Evolutionary conservation across 345 rosid genomes (phyloP).

Genomic region (Cardamine occulta): DNA sequence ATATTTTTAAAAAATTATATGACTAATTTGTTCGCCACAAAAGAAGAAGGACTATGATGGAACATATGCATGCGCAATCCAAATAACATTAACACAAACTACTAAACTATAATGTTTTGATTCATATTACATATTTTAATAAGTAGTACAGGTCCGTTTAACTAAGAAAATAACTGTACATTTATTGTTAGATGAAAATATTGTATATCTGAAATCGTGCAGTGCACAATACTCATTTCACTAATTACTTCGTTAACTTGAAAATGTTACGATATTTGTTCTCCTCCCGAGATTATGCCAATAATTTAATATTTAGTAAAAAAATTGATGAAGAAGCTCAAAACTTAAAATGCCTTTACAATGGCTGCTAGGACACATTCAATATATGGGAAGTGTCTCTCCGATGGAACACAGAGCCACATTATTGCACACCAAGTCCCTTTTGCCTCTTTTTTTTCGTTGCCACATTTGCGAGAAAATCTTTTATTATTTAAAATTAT

Average conservation of each 20-base stretch:
- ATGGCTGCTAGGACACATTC: conserved; percentile 31
- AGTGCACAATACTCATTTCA: background rate
- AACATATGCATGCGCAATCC: background rate
- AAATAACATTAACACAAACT: background rate
- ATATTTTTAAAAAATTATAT: too few relatives aligned
- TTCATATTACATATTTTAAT: too few relatives aligned
- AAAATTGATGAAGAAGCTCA: conserved; percentile 12
- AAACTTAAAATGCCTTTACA: conserved; percentile 38
- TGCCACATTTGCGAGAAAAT: conserved; percentile 30
- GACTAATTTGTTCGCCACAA: background rate
- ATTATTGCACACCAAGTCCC: conserved; percentile 31
- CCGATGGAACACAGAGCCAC: conserved; percentile 41
- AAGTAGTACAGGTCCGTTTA: background rate
- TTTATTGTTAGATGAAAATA: background rate
- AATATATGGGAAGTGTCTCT: conserved; percentile 37
- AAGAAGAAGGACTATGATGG: background rate
- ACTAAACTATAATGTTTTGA: background rate
- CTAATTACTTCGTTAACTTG: conserved; percentile 12
- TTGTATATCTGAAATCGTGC: background rate
- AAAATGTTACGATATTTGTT: background rate
- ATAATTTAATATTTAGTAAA: conserved; percentile 5
- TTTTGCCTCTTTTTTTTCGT: conserved; percentile 8
- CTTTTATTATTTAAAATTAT: conserved; percentile 27
- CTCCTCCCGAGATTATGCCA: conserved; percentile 2
- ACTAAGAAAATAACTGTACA: background rate